Evolutionary conservation across 371 early-diverging fungal species (phyloP).

Genomic region (Circinella minor): DNA sequence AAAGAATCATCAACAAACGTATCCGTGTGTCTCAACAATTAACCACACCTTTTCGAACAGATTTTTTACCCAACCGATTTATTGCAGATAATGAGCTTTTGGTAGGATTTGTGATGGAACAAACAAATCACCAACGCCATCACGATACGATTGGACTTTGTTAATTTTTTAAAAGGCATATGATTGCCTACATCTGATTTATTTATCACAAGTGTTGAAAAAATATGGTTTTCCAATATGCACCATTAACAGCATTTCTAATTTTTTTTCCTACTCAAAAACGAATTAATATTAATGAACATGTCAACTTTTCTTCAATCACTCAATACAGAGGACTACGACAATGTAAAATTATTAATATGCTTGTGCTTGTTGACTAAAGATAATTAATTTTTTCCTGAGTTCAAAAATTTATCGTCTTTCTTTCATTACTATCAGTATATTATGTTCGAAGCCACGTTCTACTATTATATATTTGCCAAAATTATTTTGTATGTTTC

Average conservation of each 20-base stretch:
- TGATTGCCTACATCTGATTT: slow-evolving; percentile 19
- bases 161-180: slow-evolving; percentile 23
- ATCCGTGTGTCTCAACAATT: neutral
- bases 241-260: neutral
- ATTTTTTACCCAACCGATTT: slow-evolving; percentile 12
- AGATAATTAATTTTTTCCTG: too few relatives aligned
- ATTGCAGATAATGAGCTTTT: slow-evolving; percentile 22
- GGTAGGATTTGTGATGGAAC: neutral
- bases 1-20: slow-evolving; percentile 1
- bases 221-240: slow-evolving; percentile 8
- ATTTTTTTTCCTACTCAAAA: slow-evolving; percentile 22
- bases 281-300: slow-evolving; percentile 26
- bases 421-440: too few relatives aligned
- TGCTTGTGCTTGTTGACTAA: too few relatives aligned
- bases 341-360: slow-evolving; percentile 17
- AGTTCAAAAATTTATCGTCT: too few relatives aligned
- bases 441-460: too few relatives aligned
- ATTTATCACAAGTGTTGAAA: neutral
- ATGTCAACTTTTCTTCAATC: slow-evolving; percentile 6
- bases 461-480: too few relatives aligned
- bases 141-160: neutral
- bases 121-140: neutral
- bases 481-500: too few relatives aligned
- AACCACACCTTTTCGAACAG: slow-evolving; percentile 17
- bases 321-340: slow-evolving; percentile 25